Conservation (phyloP, 805 yeast species). For the Peterozyma toletana region DNA sequence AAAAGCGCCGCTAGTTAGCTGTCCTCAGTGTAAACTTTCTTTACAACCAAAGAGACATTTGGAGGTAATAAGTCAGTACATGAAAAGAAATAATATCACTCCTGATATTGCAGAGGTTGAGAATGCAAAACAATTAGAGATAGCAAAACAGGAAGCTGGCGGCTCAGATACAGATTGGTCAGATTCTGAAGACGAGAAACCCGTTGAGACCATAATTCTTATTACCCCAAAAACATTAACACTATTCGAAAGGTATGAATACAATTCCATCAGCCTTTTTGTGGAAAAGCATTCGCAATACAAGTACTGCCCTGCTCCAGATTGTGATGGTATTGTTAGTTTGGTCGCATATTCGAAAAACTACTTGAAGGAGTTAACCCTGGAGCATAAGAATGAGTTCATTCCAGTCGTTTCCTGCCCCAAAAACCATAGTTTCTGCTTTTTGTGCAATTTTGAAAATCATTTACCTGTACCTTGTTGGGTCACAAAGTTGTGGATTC, state of each 20-base stretch:
- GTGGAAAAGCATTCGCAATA: constrained; percentile 45
- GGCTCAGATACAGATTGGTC: constrained; percentile 1
- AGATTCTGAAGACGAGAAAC: constrained; percentile 8
- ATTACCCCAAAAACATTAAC: constrained; percentile 12
- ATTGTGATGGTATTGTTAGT: constrained; percentile 54
- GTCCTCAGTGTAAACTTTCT: constrained; percentile 52
- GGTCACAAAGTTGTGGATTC: constrained; percentile 63
- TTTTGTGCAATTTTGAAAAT: constrained; percentile 62
- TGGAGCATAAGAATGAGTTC: constrained; percentile 11
- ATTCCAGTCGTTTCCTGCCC: constrained; percentile 69
- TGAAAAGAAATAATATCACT: constrained; percentile 4
- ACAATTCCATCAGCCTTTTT: constrained; percentile 36
- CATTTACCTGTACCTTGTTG: constrained; percentile 85
- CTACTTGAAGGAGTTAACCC: constrained; percentile 13
- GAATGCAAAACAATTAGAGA: constrained; percentile 7
- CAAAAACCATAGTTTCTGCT: constrained; percentile 69
- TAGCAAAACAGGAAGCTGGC: neutral
- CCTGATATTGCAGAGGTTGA: constrained; percentile 8
- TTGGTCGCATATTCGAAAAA: constrained; percentile 3
- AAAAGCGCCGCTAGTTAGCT: constrained; percentile 44
- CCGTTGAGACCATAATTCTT: constrained; percentile 8
- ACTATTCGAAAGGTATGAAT: constrained; percentile 30
- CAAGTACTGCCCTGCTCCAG: constrained; percentile 83
- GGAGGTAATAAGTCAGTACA: constrained; percentile 19
- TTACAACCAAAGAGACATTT: constrained; percentile 34